Percentiles rank a stretch among this genome's conserved stretches.
phyloP scores from a whole-genome alignment of 2,329 filamentous ascomycete species.

The Meredithiella fracta region DNA sequence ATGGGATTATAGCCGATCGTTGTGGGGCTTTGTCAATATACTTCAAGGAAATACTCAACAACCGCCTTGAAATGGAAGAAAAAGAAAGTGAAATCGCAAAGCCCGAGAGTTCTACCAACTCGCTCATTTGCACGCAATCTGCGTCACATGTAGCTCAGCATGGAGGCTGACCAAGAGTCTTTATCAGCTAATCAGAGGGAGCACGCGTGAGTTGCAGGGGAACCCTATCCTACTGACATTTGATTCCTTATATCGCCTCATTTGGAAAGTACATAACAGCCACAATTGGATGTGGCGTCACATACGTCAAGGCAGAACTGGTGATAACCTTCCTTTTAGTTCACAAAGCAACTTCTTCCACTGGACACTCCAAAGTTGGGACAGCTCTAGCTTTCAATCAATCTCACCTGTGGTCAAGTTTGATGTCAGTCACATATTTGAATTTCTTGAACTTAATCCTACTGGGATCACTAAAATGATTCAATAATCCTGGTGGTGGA shows the following conservation, averaged over 20 bases:
- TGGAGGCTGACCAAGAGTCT: not conserved
- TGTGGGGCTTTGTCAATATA: not conserved
- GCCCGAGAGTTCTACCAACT: not conserved
- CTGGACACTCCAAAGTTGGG: no score
- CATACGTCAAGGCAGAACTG: not conserved
- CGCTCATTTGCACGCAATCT: not conserved
- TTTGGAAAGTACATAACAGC: not conserved
- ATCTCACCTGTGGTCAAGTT: no score
- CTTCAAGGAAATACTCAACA: not conserved
- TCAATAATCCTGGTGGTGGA: no score
- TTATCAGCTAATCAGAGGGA: conserved; percentile 10
- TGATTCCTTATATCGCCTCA: not conserved
- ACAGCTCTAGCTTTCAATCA: no score
- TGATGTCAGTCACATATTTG: no score
- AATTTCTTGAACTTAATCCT: no score
- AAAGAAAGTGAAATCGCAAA: not conserved
- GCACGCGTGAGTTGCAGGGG: conserved; percentile 7
- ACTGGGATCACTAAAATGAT: no score
- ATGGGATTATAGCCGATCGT: not conserved
- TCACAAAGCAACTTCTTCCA: no score
- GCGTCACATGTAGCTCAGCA: not conserved
- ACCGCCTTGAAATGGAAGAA: not conserved
- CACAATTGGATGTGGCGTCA: not conserved
- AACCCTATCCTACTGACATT: not conserved
- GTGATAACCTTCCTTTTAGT: no score